Conservation (phyloP, 352 stramenopile genomes). For the Pythium scleroteichum region DNA sequence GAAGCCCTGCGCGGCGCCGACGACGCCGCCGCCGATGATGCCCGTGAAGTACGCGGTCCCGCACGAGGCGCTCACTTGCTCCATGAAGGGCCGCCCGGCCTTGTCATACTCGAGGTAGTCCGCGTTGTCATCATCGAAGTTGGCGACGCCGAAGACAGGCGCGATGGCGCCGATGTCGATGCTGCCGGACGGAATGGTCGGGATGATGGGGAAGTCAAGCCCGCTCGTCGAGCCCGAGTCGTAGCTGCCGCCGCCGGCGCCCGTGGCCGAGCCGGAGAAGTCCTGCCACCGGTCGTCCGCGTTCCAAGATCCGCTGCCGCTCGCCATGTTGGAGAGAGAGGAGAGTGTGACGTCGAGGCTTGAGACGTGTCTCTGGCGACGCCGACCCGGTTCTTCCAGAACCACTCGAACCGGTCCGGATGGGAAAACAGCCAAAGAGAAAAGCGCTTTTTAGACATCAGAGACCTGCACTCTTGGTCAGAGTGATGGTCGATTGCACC, state of each 20-base stretch:
- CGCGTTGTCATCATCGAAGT: constrained; percentile 70
- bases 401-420: constrained; percentile 15
- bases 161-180: constrained; percentile 85
- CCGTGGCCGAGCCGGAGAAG: constrained; percentile 36
- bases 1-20: constrained; percentile 70
- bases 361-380: constrained; percentile 7
- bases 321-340: constrained; percentile 37
- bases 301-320: constrained; percentile 50
- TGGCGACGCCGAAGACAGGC: constrained; percentile 83
- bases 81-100: constrained; percentile 79
- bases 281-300: constrained; percentile 80
- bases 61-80: constrained; percentile 79
- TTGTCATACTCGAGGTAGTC: constrained; percentile 89
- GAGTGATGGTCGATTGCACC: not conserved
- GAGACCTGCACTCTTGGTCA: constrained; percentile 11
- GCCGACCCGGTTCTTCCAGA: constrained; percentile 7
- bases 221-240: constrained; percentile 47
- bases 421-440: not conserved
- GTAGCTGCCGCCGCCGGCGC: constrained; percentile 42
- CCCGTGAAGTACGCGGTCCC: constrained; percentile 84
- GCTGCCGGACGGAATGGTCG: constrained; percentile 67
- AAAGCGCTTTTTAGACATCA: constrained; percentile 18
- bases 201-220: constrained; percentile 72
- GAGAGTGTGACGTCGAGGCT: too few relatives aligned
- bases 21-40: constrained; percentile 75